Evolutionary conservation across 164 flowering plant genomes (phyloP), one percentile per base, ranked within the genome.

Genomic region (Liriodendron chinense): DNA sequence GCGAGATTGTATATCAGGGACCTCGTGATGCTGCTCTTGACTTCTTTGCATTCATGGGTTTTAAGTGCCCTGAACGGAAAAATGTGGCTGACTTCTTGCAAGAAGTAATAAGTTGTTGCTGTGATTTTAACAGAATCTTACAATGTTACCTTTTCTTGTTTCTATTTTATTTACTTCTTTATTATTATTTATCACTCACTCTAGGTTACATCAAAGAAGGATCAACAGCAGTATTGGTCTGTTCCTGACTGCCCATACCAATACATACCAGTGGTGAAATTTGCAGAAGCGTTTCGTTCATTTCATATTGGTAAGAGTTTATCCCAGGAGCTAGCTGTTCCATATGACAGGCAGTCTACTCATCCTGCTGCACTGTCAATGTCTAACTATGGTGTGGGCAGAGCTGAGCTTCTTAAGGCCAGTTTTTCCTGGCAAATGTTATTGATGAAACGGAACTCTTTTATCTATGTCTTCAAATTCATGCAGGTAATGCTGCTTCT

Each of bases 51-150:
- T 84, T 75, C 63, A 85, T 96, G 97, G 99, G 99, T 72, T 96
- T 94, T 81, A 81, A 76, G 64, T 96, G 99, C 79, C 99, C 98
- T 10, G 83, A 84, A 50, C 73, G 98, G 50, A 96, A 96, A 82
- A 94, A 92, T 84, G 97, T 92, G 53, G 97, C 99, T 2, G 99
- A 96, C 78, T 96, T 96, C 85, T 85, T 96, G 85, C 99, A 96
- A 82, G 99, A 96, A 85, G 99, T 94, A 88, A 26, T 22, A 16
- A 47, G 71, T 18, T 72, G 16, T 28, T 18, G 1, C 2, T 56
- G 9, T 72, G n/a, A 24, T 10, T 72, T 18, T 56, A 13, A 2
- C 21, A 18, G 66, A 16, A 53, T 0, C 4, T 12, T 16, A 53
- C 18, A 53, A 12, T 12, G 13, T 53, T 53, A 53, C 59, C 59